These are phyloP conservation scores for Colletotrichum aenigma DNA, from an alignment of 2,329 filamentous ascomycete species.

Conservation along the genomic window DNA sequence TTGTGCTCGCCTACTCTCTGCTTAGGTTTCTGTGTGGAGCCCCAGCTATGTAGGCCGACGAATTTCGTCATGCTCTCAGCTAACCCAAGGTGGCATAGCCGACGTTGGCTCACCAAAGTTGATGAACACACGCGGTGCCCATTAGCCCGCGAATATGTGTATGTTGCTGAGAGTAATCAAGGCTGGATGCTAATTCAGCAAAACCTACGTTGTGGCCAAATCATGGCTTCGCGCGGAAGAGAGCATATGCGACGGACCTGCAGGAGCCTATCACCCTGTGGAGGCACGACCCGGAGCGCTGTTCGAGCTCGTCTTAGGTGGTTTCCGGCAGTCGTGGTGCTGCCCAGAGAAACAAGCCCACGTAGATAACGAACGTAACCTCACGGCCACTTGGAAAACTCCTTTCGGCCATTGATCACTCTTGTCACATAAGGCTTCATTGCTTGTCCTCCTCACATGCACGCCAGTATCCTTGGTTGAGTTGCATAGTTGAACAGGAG, in stretches of 20 bases:
- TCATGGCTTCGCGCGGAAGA: neutral
- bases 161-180: neutral
- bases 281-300: too few relatives aligned
- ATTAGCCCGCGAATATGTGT: neutral
- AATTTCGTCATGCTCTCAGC: neutral
- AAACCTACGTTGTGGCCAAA: neutral
- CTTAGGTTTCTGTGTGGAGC: neutral
- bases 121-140: neutral
- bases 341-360: neutral
- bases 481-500: slow-evolving; percentile 1
- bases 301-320: neutral
- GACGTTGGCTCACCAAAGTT: neutral
- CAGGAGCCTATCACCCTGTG: too few relatives aligned
- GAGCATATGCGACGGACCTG: neutral
- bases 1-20: neutral
- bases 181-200: neutral
- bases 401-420: neutral
- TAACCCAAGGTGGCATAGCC: neutral
- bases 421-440: neutral
- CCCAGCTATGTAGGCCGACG: neutral
- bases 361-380: neutral
- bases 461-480: neutral
- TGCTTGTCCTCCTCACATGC: neutral
- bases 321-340: neutral
- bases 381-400: neutral